phyloP scores from a whole-genome alignment of 108 stramenopile species.

The Nitzschia sp. region DNA sequence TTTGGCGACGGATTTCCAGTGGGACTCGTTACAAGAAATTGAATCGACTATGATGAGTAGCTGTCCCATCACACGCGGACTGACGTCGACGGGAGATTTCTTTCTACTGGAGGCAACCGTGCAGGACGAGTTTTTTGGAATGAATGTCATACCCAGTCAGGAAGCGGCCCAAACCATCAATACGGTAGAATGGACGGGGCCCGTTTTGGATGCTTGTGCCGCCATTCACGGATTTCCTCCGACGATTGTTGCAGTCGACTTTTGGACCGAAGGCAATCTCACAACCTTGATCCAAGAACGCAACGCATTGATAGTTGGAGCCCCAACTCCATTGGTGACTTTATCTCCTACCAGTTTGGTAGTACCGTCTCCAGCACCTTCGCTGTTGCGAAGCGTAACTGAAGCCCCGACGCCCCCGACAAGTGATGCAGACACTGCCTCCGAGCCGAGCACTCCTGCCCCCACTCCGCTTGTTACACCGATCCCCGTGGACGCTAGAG shows the following conservation, averaged over 20 bases:
- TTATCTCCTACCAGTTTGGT: background rate
- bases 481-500: too few relatives aligned
- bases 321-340: background rate
- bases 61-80: slow-evolving; percentile 58
- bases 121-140: slow-evolving; percentile 27
- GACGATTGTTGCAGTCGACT: slow-evolving; percentile 61
- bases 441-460: too few relatives aligned
- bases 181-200: slow-evolving; percentile 28
- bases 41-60: slow-evolving; percentile 32
- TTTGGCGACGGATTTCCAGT: slow-evolving; percentile 53
- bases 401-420: too few relatives aligned
- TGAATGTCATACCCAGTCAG: slow-evolving; percentile 29
- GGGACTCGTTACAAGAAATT: slow-evolving; percentile 40
- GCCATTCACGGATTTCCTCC: background rate
- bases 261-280: slow-evolving; percentile 64
- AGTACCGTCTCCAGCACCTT: too few relatives aligned
- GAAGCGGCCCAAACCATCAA: slow-evolving; percentile 44
- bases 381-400: too few relatives aligned
- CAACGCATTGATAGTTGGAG: slow-evolving; percentile 34
- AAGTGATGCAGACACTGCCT: too few relatives aligned
- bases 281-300: slow-evolving; percentile 40
- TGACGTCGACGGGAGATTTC: slow-evolving; percentile 22
- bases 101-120: slow-evolving; percentile 55
- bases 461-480: too few relatives aligned
- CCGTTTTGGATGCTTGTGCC: slow-evolving; percentile 40